These are phyloP conservation scores for Asclepias syriaca DNA, from an alignment of 257 asterid genomes.

Conservation along the genomic window DNA sequence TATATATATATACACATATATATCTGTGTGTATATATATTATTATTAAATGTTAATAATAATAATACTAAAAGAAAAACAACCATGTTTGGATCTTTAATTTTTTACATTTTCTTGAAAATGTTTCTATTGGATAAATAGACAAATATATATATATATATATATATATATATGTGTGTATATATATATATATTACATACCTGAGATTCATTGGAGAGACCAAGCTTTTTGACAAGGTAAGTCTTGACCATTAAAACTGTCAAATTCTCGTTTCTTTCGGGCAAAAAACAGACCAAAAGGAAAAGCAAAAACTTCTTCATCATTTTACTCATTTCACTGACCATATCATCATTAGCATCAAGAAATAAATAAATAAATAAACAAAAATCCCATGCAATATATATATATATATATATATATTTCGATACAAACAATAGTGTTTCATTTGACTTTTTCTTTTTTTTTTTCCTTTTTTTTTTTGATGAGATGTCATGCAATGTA, in stretches of 20 bases:
- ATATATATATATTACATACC: slow-evolving; percentile 6
- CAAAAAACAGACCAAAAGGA: neutral
- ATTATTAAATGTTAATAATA: neutral
- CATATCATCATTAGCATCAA: slow-evolving; percentile 14
- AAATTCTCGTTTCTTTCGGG: slow-evolving; percentile 21
- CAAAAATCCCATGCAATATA: neutral
- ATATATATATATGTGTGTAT: too few relatives aligned
- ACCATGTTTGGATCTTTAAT: neutral
- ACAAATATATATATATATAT: too few relatives aligned
- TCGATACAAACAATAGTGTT: too few relatives aligned
- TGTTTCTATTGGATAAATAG: neutral
- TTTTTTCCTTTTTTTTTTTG: too few relatives aligned
- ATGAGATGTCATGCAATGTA: too few relatives aligned
- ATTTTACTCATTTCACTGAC: slow-evolving; percentile 10
- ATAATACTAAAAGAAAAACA: neutral
- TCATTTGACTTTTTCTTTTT: too few relatives aligned
- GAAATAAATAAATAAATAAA: neutral
- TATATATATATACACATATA: too few relatives aligned
- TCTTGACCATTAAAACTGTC: slow-evolving; percentile 28
- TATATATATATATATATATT: too few relatives aligned
- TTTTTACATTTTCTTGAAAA: neutral
- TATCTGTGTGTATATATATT: too few relatives aligned
- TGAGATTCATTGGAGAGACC: slow-evolving; percentile 23
- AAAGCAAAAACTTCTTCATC: slow-evolving; percentile 12
- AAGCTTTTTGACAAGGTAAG: slow-evolving; percentile 25